Evolutionary conservation across 495 filamentous ascomycete species (phyloP), one percentile per base, ranked within the genome.

Genomic region (Hypoxylon trugodes): DNA sequence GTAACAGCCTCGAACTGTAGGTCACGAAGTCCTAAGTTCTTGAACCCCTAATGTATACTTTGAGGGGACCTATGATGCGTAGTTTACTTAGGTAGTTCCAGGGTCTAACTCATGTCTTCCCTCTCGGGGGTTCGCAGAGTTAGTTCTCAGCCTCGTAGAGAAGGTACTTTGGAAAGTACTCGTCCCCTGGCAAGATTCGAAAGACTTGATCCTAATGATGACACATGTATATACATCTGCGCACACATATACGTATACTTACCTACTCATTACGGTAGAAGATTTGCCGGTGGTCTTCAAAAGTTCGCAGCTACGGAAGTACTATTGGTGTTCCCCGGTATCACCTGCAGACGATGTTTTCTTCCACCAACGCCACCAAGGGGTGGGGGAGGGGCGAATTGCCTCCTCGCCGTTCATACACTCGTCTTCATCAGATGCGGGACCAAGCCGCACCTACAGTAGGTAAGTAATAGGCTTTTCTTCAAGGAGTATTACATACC

Each of bases 371-470:
- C 52, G 58, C 58, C 58, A 59, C 58, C 36, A 61, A 40, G 61
- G 53, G 58, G 64, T 53, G 58, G 58, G 58, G 64, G 59, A 61
- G 35, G 57, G 47, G 51, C 43, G 51, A 26, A 19, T 24, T 47
- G n/a, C 36, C 24, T 51, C 28, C 35, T 53, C 42, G 40, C 9
- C 53, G 47, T 30, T 40, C 24, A n/a, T 57, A 4, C 24, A 9
- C 2, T 49, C 13, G 37, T 56, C 22, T 13, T 60, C 45, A 33
- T 50, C 33, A 12, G 58, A 38, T 61, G 58, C 64, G 58, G 58
- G n/a, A 40, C 46, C 28, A 53, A 16, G 21, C 63, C 51, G 63
- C 53, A 54, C 28, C 13, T 43, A 30, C 35, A 26, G 22, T 30
- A 53, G 6, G 40, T 35, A 15, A 4, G 13, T 52, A 21, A 12